Conservation (phyloP, 441 rosid species). For the Monsonia emarginata region DNA sequence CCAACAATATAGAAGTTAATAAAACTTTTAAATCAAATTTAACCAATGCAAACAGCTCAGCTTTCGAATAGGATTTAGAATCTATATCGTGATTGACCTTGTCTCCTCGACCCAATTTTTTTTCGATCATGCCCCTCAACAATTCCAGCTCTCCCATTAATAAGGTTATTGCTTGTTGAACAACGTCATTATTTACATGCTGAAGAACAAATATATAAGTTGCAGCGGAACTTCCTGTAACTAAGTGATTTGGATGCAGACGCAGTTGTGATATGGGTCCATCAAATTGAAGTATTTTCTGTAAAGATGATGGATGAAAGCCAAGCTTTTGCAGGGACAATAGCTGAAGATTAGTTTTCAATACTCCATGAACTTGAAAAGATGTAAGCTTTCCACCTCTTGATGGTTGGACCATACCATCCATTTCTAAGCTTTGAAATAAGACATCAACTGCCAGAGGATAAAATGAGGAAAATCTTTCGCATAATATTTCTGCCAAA, state of each 20-base stretch:
- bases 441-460: conserved; percentile 61
- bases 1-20: conserved; percentile 53
- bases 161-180: conserved; percentile 54
- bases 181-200: conserved; percentile 71
- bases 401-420: conserved; percentile 23
- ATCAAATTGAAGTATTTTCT: conserved; percentile 59
- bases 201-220: conserved; percentile 89
- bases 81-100: conserved; percentile 26
- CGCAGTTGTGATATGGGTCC: conserved; percentile 70
- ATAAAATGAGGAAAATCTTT: conserved; percentile 64
- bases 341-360: conserved; percentile 87
- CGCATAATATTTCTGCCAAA: conserved; percentile 84
- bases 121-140: conserved; percentile 51
- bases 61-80: conserved; percentile 43
- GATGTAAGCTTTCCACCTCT: conserved; percentile 59
- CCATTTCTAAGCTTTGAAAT: conserved; percentile 63
- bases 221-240: conserved; percentile 86
- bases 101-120: conserved; percentile 29
- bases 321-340: conserved; percentile 85
- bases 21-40: conserved; percentile 89
- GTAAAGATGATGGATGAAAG: conserved; percentile 58
- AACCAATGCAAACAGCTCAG: conserved; percentile 60
- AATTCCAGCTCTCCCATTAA: conserved; percentile 57
- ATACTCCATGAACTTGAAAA: conserved; percentile 76
- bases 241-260: conserved; percentile 75